phyloP scores from a whole-genome alignment of 768 basidiomycete genomes.

The Tephrocybe rancida region DNA sequence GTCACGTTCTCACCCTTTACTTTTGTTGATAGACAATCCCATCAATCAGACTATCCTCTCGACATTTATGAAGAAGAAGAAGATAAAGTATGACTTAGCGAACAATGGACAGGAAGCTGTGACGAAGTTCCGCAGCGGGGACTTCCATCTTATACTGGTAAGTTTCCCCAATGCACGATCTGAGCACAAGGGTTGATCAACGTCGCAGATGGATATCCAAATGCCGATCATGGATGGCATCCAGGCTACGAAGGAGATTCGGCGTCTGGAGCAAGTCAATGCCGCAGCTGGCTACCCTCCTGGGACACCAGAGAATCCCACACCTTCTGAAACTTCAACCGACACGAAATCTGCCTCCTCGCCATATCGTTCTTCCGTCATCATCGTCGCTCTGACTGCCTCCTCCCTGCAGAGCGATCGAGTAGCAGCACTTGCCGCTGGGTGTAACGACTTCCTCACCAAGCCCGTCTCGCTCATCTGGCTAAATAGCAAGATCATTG shows the following conservation, averaged over 20 bases:
- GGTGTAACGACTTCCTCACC: slow-evolving; percentile 98
- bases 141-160: slow-evolving; percentile 94
- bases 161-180: slow-evolving; percentile 31
- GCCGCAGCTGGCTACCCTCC: slow-evolving; percentile 70
- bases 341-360: slow-evolving; percentile 53
- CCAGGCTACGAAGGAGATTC: slow-evolving; percentile 94
- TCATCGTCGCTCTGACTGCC: slow-evolving; percentile 98
- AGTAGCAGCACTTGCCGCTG: slow-evolving; percentile 95
- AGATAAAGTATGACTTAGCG: slow-evolving; percentile 92
- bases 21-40: slow-evolving; percentile 76
- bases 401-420: slow-evolving; percentile 95
- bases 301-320: slow-evolving; percentile 55
- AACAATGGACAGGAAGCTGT: slow-evolving; percentile 96
- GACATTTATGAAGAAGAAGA: slow-evolving; percentile 96
- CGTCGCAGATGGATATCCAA: slow-evolving; percentile 97
- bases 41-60: slow-evolving; percentile 98
- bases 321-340: slow-evolving; percentile 56
- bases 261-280: slow-evolving; percentile 75
- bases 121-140: slow-evolving; percentile 90
- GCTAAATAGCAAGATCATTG: slow-evolving; percentile 98
- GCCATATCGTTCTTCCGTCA: slow-evolving; percentile 90
- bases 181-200: slow-evolving; percentile 1
- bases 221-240: slow-evolving; percentile 99
- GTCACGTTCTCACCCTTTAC: slow-evolving; percentile 7
- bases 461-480: slow-evolving; percentile 95